Evolutionary conservation across 2,329 filamentous ascomycete genomes (phyloP).

Genomic region (Paraphaeosphaeria minitans): DNA sequence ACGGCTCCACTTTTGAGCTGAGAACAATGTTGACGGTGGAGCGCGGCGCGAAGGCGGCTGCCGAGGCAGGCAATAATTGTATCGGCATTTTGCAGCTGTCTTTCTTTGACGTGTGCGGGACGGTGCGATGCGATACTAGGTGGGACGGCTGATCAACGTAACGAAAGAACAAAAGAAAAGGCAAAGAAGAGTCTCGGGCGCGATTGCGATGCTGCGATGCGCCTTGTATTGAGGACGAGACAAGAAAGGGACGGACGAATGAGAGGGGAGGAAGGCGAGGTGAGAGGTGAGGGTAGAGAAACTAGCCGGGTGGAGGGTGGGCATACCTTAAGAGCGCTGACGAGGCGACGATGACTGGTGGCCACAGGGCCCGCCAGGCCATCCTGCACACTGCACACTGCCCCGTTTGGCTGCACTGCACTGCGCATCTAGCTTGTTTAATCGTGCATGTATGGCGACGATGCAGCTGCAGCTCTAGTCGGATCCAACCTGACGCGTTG

Average conservation of each 20-base stretch:
- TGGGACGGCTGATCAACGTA: conserved; percentile 44
- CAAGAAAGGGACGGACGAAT: conserved; percentile 48
- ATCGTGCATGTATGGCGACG: conserved; percentile 45
- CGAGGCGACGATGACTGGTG: conserved; percentile 42
- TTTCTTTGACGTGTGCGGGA: conserved; percentile 38
- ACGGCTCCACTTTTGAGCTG: conserved; percentile 88
- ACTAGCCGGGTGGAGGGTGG: conserved; percentile 44
- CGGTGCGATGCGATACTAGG: conserved; percentile 41
- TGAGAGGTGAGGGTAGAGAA: conserved; percentile 49
- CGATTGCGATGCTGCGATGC: conserved; percentile 42
- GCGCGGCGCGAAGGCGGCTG: conserved; percentile 92
- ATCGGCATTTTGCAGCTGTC: conserved; percentile 71
- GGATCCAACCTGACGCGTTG: conserved; percentile 45
- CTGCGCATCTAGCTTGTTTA: conserved; percentile 45
- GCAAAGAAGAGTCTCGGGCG: conserved; percentile 41
- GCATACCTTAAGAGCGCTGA: conserved; percentile 43
- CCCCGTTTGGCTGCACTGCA: conserved; percentile 45
- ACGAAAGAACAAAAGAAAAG: conserved; percentile 43
- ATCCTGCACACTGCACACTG: conserved; percentile 49
- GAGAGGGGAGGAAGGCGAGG: conserved; percentile 50
- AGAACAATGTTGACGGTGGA: conserved; percentile 94
- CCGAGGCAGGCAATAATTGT: conserved; percentile 91
- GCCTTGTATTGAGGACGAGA: conserved; percentile 44
- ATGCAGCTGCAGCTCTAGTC: conserved; percentile 44
- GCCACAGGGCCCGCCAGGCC: conserved; percentile 43